These are phyloP conservation scores for Plectosphaerella cucumerina DNA, from an alignment of 2,329 filamentous ascomycete species.

Conservation along the genomic window DNA sequence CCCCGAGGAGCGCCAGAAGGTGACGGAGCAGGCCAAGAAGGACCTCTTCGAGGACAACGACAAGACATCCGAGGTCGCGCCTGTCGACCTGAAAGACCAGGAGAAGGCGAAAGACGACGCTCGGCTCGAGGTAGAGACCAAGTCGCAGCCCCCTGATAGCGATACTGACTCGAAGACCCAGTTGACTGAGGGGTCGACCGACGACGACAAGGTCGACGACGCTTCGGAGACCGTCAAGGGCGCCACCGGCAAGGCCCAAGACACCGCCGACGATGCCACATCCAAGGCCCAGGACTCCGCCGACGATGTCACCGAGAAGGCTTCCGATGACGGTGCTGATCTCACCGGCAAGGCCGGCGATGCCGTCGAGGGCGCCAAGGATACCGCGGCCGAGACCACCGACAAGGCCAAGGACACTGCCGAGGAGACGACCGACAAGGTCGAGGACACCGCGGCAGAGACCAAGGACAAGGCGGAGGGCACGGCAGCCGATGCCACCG, in stretches of 20 bases:
- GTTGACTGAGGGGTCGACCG: not conserved
- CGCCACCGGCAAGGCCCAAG: conserved; percentile 4
- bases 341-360: not conserved
- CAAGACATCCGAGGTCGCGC: conserved; percentile 12
- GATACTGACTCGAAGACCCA: conserved; percentile 2
- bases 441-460: conserved; percentile 2
- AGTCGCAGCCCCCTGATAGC: conserved; percentile 7
- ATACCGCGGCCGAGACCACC: not conserved
- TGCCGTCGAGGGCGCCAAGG: not conserved
- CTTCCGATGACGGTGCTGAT: not conserved
- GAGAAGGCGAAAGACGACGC: conserved; percentile 5
- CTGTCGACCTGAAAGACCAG: conserved; percentile 11
- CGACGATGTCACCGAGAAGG: conserved; percentile 3
- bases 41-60: conserved; percentile 9
- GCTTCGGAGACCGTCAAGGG: conserved; percentile 3
- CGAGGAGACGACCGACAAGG: conserved; percentile 1
- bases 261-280: not conserved
- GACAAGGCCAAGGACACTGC: conserved; percentile 3
- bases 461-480: not conserved
- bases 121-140: conserved; percentile 7
- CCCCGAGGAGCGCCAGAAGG: conserved; percentile 5
- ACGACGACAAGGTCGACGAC: conserved; percentile 4
- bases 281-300: conserved; percentile 1
- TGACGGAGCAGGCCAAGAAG: conserved; percentile 12
- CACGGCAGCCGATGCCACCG: conserved; percentile 8